Evolutionary conservation across 208 protist species (phyloP).

Genomic region (Borovskyia barvae): DNA sequence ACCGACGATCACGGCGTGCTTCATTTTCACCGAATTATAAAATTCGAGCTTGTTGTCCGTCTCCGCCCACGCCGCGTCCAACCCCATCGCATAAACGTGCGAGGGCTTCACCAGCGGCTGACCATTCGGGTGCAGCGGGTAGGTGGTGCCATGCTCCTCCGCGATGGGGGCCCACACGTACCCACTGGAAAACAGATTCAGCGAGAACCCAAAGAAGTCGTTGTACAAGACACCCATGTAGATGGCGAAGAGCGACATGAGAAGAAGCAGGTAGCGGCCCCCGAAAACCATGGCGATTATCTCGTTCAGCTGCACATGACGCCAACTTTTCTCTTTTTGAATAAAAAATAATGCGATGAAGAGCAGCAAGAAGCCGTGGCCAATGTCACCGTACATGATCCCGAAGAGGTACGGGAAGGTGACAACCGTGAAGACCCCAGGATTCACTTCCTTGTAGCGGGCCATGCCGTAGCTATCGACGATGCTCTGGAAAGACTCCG

Average conservation of each 20-base stretch:
- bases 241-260: conserved; percentile 96
- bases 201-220: conserved; percentile 91
- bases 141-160: conserved; percentile 23
- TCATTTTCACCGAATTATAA: conserved; percentile 99
- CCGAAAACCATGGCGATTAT: conserved; percentile 78
- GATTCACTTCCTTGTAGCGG: conserved; percentile 92
- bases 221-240: conserved; percentile 99
- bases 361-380: conserved; percentile 96
- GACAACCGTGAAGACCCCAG: conserved; percentile 95
- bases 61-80: conserved; percentile 89
- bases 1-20: conserved; percentile 96
- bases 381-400: conserved; percentile 99
- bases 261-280: conserved; percentile 95
- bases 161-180: conserved; percentile 56
- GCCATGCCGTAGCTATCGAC: conserved; percentile 98
- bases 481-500: conserved; percentile 95
- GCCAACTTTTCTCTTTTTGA: conserved; percentile 78
- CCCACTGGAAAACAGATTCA: conserved; percentile 83
- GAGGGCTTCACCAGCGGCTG: conserved; percentile 43
- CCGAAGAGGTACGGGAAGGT: conserved; percentile 99
- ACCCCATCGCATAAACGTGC: conserved; percentile 63
- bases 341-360: conserved; percentile 79
- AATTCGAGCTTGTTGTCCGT: conserved; percentile 96
- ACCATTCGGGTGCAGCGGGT: conserved; percentile 38
- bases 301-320: conserved; percentile 75